These are phyloP conservation scores for Pleurotus sapidus DNA, from an alignment of 768 basidiomycete genomes.

Conservation along the genomic window DNA sequence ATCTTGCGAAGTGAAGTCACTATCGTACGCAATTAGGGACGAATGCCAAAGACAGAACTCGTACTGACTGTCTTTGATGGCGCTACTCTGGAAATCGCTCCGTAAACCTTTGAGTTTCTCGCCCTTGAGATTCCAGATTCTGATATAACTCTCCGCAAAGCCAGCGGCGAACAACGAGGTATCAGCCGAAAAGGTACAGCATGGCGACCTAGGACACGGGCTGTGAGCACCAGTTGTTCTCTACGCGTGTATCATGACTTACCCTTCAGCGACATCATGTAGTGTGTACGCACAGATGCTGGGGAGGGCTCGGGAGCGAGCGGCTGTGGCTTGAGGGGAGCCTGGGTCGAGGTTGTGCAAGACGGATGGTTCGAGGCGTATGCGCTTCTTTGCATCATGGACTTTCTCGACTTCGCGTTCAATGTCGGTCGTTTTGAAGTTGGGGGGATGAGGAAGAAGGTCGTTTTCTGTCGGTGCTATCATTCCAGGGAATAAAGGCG, in stretches of 20 bases:
- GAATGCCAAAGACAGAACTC: neutral
- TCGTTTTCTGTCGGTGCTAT: slow-evolving; percentile 67
- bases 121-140: slow-evolving; percentile 93
- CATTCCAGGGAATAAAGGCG: slow-evolving; percentile 49
- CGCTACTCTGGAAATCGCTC: slow-evolving; percentile 68
- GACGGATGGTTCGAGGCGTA: slow-evolving; percentile 79
- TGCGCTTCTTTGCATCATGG: slow-evolving; percentile 87
- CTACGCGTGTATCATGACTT: slow-evolving; percentile 21
- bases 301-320: slow-evolving; percentile 71
- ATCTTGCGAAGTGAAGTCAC: slow-evolving; percentile 61
- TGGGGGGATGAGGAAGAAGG: slow-evolving; percentile 74
- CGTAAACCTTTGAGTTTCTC: slow-evolving; percentile 78
- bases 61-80: slow-evolving; percentile 67
- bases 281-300: slow-evolving; percentile 95
- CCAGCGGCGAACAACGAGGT: slow-evolving; percentile 92
- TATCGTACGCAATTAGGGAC: slow-evolving; percentile 22
- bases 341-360: slow-evolving; percentile 55
- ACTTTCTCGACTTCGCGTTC: slow-evolving; percentile 89
- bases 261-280: slow-evolving; percentile 96
- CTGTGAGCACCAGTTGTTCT: slow-evolving; percentile 7
- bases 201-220: slow-evolving; percentile 60
- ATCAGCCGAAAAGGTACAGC: slow-evolving; percentile 87
- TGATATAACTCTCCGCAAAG: slow-evolving; percentile 92
- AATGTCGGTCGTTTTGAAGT: slow-evolving; percentile 84
- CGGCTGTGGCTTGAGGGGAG: slow-evolving; percentile 53